phyloP scores from a whole-genome alignment of 306 rosid species.

The Begonia peltatifolia region DNA sequence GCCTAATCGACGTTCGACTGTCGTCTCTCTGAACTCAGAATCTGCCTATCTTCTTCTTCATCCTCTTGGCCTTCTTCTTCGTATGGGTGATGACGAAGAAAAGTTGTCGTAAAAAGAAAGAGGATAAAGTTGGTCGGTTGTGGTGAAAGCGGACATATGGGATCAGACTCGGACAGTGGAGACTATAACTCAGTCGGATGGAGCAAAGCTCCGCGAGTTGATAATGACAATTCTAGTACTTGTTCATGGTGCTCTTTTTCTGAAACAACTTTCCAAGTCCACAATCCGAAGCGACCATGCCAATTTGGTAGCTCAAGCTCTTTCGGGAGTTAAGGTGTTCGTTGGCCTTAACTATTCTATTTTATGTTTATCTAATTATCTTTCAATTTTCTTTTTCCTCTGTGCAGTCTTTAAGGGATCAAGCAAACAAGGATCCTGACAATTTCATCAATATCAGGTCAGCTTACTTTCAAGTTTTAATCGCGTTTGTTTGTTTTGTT shows the following conservation, averaged over 20 bases:
- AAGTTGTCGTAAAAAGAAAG: background rate
- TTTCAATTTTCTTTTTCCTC: background rate
- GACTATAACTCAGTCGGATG: slow-evolving; percentile 32
- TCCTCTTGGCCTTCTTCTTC: too few species aligned
- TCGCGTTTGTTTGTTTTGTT: background rate
- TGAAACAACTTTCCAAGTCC: slow-evolving; percentile 80
- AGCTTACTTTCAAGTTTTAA: background rate
- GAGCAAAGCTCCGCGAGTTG: slow-evolving; percentile 51
- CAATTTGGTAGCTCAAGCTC: slow-evolving; percentile 55
- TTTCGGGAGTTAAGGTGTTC: slow-evolving; percentile 66
- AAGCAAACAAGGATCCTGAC: slow-evolving; percentile 87
- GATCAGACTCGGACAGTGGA: slow-evolving; percentile 15
- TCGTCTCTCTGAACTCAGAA: too few species aligned
- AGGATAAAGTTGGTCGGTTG: background rate
- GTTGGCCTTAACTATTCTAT: background rate
- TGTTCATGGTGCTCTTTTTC: slow-evolving; percentile 78
- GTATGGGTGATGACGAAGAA: too few species aligned
- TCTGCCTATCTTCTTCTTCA: too few species aligned
- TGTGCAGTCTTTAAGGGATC: slow-evolving; percentile 61
- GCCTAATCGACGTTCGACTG: too few species aligned
- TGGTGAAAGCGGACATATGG: slow-evolving; percentile 4
- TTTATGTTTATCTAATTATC: background rate
- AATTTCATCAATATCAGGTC: slow-evolving; percentile 82
- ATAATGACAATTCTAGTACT: slow-evolving; percentile 51
- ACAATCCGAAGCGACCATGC: slow-evolving; percentile 99